Conservation (phyloP, 805 yeast genomes). For the Groenewaldozyma tartarivorans region DNA sequence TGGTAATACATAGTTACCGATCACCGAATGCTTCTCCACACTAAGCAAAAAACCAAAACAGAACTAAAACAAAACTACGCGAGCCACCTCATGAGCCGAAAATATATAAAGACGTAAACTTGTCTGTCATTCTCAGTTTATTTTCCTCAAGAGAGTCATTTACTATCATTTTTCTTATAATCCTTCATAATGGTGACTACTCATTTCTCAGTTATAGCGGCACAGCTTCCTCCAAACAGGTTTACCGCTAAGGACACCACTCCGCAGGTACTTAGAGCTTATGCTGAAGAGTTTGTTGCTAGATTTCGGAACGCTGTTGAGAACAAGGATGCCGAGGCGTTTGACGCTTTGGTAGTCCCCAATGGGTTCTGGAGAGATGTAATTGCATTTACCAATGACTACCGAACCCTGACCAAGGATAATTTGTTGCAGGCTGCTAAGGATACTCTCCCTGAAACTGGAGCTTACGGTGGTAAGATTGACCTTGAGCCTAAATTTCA, state of each 20-base stretch:
- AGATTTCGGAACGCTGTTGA: conserved; percentile 11
- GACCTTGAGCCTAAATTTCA: conserved; percentile 12
- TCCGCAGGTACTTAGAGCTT: conserved; percentile 1
- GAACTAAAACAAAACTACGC: too few species aligned
- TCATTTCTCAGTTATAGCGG: conserved; percentile 5
- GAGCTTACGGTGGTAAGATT: conserved; percentile 4
- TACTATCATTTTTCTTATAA: neutral
- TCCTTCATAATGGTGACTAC: conserved; percentile 3
- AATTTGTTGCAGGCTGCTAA: conserved; percentile 15
- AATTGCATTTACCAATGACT: conserved; percentile 18
- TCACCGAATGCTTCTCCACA: too few species aligned
- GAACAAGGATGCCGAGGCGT: conserved; percentile 8
- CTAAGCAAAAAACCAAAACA: too few species aligned
- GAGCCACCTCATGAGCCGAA: too few species aligned
- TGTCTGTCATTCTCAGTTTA: too few species aligned
- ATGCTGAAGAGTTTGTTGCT: conserved; percentile 2
- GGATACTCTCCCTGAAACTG: conserved; percentile 1
- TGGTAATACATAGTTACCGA: too few species aligned
- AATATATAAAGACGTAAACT: too few species aligned
- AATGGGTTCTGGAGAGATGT: conserved; percentile 18
- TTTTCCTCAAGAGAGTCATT: neutral
- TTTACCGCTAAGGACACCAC: conserved; percentile 2
- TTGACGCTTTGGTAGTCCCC: conserved; percentile 10
- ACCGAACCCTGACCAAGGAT: conserved; percentile 13
- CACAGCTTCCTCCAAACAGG: conserved; percentile 4